Base-by-base conservation (phyloP, 1,284 basidiomycete genomes). In the Ganoderma lingzhi region DNA sequence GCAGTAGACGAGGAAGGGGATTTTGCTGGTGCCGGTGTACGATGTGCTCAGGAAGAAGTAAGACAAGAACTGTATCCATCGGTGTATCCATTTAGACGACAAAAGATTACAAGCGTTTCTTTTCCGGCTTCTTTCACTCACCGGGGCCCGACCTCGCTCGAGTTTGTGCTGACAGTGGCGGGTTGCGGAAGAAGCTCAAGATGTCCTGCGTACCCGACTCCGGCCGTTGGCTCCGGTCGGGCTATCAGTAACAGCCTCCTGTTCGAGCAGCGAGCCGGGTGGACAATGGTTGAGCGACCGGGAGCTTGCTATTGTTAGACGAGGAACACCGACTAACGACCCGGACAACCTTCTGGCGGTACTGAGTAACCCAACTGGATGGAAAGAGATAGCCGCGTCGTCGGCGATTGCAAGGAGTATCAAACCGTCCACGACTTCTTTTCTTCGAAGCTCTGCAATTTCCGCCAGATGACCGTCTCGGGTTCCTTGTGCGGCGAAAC, bases 1-100 rank as follows among this genome's bases (percentile, higher is more conserved):
- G 2, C 80, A 83, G 70, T 81, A 71, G 68, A 66, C 58, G 68
- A 2, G 14, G 19, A n/a, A 39, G 35, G 14, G 15, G 17, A 23
- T 30, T 1, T 45, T 39, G 45, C 61, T 28, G 17, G 48, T 44
- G 42, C 51, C 45, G 62, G 58, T 74, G 73, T 74, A 71, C 65
- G 70, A 71, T 69, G 61, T n/a, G 42, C 44, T 30, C 67, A 12
- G 42, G 63, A 62, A 69, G 61, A 63, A 70, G 59, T 60, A 59
- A 39, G 44, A 41, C 4, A 15, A 68, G 30, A 37, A 45, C 19
- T 67, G 66, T 67, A 67, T 30, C 61, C 35, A 5, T 19, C 59
- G 37, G 28, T 56, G 65, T 65, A 65, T 37, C 65, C 23, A 45
- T 56, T 62, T 62, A 62, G 65, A 66, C 32, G n/a, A 63, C 30